These are phyloP conservation scores for Boletus vinaceobasis DNA, from an alignment of 768 basidiomycete species.

Conservation along the genomic window DNA sequence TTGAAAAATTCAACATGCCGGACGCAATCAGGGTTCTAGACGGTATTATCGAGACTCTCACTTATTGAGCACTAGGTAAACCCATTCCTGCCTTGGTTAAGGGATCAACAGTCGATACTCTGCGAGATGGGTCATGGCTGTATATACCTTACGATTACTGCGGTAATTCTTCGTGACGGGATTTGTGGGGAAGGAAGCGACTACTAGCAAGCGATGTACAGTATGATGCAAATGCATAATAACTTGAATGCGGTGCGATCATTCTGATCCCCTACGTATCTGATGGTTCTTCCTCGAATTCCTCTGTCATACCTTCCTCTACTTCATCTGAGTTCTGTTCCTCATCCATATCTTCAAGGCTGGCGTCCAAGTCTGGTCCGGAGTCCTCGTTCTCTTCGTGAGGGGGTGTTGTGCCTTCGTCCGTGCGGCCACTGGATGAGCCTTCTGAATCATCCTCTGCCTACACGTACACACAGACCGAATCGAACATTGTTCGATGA, in stretches of 20 bases:
- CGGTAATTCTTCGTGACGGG: not conserved
- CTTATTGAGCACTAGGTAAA: constrained; percentile 43
- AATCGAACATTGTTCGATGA: not conserved
- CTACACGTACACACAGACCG: constrained; percentile 13
- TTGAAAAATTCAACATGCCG: constrained; percentile 90
- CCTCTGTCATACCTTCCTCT: constrained; percentile 48
- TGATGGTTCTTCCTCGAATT: constrained; percentile 47
- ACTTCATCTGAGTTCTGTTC: constrained; percentile 41
- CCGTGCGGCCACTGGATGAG: constrained; percentile 31
- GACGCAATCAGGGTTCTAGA: constrained; percentile 83
- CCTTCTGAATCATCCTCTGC: constrained; percentile 36
- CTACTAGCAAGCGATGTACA: not conserved
- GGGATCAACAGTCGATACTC: not conserved
- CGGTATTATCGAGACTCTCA: constrained; percentile 77
- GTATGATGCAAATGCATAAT: not conserved
- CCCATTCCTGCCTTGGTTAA: not conserved
- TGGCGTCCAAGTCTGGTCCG: constrained; percentile 36
- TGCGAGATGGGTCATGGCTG: not conserved
- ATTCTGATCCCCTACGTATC: constrained; percentile 8
- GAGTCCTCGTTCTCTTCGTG: constrained; percentile 42
- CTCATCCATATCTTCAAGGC: constrained; percentile 41
- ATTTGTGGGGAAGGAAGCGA: not conserved
- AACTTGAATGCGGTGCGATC: not conserved
- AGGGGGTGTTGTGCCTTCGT: constrained; percentile 27
- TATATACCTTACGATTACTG: constrained; percentile 1